Base-by-base conservation (phyloP, 495 filamentous ascomycete species). In the Pseudomonodictys pantanalensis region DNA sequence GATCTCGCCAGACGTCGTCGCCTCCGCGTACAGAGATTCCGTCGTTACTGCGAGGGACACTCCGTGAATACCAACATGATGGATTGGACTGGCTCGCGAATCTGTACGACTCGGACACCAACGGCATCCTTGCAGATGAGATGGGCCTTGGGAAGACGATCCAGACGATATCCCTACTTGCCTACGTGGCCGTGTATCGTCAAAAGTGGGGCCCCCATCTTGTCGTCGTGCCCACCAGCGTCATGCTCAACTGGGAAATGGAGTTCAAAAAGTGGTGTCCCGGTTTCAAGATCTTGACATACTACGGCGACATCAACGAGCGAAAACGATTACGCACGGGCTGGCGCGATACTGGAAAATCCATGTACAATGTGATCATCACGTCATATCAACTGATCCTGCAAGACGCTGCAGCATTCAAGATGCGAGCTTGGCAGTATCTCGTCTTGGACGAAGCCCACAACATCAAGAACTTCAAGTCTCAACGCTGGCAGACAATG, bases 231-330 rank as follows among this genome's bases (percentile, higher is more conserved):
- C 95, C 95, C 1, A 97, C 95, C 8, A 96, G 91, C 73, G 95
- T 99, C 26, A 96, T 99, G 79, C 84, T 99, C 50, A 99, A 99
- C 70, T 99, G 95, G 95, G 95, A 97, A 71, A 97, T 96, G 87
- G 95, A 99, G 72, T 99, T 99, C 79, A 97, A 97, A 69, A 97
- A 97, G 72, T 99, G 91, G 86, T 91, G 90, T 47, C 95, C 95
- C 11, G 95, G 95, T 1, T 99, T 99, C 80, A 97, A 96, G 69
- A 92, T 97, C 58, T 83, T 97, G 61, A 92, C 91, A 1, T 99
- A 99, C 76, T 97, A 97, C 69, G 95, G 95, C 66, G 93, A 97
- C 39, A 64, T 64, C 39, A 26, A 30, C 59, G 92, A 97, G 76
- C 87, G 95, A 18, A 90, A 88, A 70, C 79, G 83, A 65, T 96